Percentiles rank a stretch among this genome's conserved stretches.
These are phyloP conservation scores for Podaxis pistillaris DNA, from an alignment of 768 basidiomycete species.

Conservation along the genomic window DNA sequence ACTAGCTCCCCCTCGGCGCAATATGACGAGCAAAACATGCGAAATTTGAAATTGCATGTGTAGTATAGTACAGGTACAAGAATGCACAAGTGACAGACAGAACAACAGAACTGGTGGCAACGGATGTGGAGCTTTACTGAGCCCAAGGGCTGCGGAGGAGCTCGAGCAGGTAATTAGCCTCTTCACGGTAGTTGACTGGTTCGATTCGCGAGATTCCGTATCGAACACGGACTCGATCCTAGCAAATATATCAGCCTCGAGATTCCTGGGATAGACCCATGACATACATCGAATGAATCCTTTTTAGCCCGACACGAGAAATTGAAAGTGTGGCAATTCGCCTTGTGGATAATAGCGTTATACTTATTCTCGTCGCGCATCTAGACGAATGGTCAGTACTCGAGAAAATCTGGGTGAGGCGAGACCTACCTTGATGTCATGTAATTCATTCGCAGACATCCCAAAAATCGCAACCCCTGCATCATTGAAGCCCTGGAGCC, in stretches of 20 bases:
- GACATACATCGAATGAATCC: constrained; percentile 79
- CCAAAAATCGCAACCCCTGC: constrained; percentile 76
- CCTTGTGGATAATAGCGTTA: constrained; percentile 56
- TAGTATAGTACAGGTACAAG: constrained; percentile 9
- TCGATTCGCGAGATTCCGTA: constrained; percentile 76
- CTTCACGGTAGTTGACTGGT: constrained; percentile 67
- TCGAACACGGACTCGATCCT: constrained; percentile 83
- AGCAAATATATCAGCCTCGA: constrained; percentile 1
- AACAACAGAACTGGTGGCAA: background rate
- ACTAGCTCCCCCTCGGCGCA: too few species aligned
- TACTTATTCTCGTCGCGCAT: constrained; percentile 59
- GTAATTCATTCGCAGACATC: constrained; percentile 74
- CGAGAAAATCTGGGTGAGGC: background rate
- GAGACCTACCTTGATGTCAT: constrained; percentile 62
- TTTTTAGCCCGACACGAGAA: constrained; percentile 86
- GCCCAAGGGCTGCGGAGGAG: constrained; percentile 62
- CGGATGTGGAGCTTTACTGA: constrained; percentile 25
- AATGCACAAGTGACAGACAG: background rate
- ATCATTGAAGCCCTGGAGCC: constrained; percentile 97
- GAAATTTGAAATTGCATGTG: background rate
- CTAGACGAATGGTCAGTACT: constrained; percentile 30
- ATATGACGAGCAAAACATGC: too few species aligned
- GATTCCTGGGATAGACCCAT: background rate
- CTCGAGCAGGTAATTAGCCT: constrained; percentile 57
- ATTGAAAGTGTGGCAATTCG: constrained; percentile 71